These are phyloP conservation scores for Talaromyces wortmannii DNA, from an alignment of 495 filamentous ascomycete species.

Conservation along the genomic window DNA sequence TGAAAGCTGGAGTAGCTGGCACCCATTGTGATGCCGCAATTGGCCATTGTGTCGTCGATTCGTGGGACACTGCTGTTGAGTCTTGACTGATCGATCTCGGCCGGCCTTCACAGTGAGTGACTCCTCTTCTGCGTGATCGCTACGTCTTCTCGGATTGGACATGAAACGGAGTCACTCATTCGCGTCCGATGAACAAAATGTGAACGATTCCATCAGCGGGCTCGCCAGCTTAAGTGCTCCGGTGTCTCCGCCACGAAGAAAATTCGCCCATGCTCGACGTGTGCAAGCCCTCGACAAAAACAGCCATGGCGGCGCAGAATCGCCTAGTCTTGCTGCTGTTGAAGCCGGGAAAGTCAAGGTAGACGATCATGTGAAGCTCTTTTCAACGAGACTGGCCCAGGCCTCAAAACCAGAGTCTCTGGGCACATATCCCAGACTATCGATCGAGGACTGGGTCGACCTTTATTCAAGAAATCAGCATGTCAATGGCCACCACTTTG, in stretches of 20 bases:
- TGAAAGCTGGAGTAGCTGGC: too few species aligned
- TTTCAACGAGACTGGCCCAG: constrained; percentile 33
- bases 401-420: constrained; percentile 14
- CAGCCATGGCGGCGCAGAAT: not conserved
- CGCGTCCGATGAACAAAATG: not conserved
- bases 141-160: not conserved
- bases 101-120: not conserved
- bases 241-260: constrained; percentile 8
- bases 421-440: constrained; percentile 22
- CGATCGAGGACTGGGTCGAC: constrained; percentile 36
- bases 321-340: constrained; percentile 36
- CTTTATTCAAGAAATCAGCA: constrained; percentile 47
- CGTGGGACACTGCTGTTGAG: too few species aligned
- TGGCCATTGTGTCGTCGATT: too few species aligned
- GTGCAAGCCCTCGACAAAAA: not conserved
- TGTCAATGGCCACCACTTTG: constrained; percentile 48
- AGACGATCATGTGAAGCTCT: constrained; percentile 45
- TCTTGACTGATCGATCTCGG: too few species aligned
- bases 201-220: not conserved
- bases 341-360: constrained; percentile 50
- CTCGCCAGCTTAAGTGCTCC: constrained; percentile 6
- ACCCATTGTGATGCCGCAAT: too few species aligned
- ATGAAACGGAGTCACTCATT: constrained; percentile 2
- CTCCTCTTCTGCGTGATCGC: not conserved
- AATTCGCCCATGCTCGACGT: not conserved